phyloP scores from a whole-genome alignment of 2,329 filamentous ascomycete genomes.

The Stromatinia cepivora region DNA sequence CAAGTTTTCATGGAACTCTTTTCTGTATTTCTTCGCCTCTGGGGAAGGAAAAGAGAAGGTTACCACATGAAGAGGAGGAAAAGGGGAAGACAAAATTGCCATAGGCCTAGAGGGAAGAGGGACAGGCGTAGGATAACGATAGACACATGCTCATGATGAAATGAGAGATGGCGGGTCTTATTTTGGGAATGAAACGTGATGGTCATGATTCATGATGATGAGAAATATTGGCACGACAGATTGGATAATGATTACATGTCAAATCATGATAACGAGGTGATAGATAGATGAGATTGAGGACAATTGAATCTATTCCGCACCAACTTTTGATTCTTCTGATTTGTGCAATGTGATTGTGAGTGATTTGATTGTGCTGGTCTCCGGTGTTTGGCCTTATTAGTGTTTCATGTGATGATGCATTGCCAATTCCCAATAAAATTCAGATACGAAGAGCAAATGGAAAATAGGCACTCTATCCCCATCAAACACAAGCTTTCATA shows the following conservation, averaged over 20 bases:
- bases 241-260: conserved; percentile 12
- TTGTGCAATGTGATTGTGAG: background rate
- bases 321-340: background rate
- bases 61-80: conserved; percentile 22
- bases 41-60: background rate
- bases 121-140: background rate
- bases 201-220: conserved; percentile 20
- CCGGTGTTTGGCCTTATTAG: background rate
- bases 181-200: background rate
- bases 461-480: background rate
- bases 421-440: no score
- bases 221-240: conserved; percentile 3
- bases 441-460: background rate
- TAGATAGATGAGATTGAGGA: conserved; percentile 46
- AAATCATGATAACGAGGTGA: conserved; percentile 8
- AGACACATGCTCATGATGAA: conserved; percentile 13
- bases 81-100: conserved; percentile 12
- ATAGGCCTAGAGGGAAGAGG: background rate
- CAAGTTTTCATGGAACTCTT: conserved; percentile 19
- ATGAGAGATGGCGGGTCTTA: conserved; percentile 17
- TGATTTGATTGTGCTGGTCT: background rate
- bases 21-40: background rate
- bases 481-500: background rate
- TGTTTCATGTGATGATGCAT: background rate
- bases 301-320: conserved; percentile 49